Base-by-base conservation (phyloP, 441 rosid species). In the Adansonia grandidieri region DNA sequence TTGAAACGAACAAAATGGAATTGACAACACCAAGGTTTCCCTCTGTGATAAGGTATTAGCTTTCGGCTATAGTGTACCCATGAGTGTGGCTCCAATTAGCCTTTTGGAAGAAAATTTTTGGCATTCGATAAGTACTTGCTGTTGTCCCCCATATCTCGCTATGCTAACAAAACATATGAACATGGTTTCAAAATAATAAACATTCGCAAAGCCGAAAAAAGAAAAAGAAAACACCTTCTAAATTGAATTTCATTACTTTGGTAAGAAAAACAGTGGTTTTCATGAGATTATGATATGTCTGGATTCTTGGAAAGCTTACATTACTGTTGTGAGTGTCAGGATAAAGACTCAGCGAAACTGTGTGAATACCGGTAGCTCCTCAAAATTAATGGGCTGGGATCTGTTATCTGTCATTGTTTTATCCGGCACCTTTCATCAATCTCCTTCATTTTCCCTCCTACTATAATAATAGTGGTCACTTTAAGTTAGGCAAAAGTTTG, bases 301-400 rank as follows among this genome's bases (percentile, higher is more conserved):
- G 83, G 84, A 74, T 66, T 67, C 69, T 72, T 81, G 72, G 75
- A 83, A 80, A 47, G 58, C 9, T 78, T 14, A 68, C 47, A 78
- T 69, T 64, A 64, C 70, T 74, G 75, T 73, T 75, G 65, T 75
- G 51, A 78, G 80, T 79, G 83, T 73, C 84, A 56, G 80, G 87
- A 84, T 76, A 70, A 81, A 74, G 89, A 81, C 87, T 60, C 71
- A 67, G 80, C 86, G 45, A 66, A 51, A n/a, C 71, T 71, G 76
- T 73, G 80, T 64, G 42, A n/a, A 22, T 73, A 42, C 77, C 60
- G 69, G 76, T 47, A 37, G 62, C 79, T 78, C 80, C 66, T 15
- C 47, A 50, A 63, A 37, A 47, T 78, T 50, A 77, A 76, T 45
- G 80, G 83, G 64, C 73, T 75, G 75, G 63, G 28, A 37, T 63